Evolutionary conservation across 2,329 filamentous ascomycete species (phyloP).

Genomic region (Thelonectria blattea): DNA sequence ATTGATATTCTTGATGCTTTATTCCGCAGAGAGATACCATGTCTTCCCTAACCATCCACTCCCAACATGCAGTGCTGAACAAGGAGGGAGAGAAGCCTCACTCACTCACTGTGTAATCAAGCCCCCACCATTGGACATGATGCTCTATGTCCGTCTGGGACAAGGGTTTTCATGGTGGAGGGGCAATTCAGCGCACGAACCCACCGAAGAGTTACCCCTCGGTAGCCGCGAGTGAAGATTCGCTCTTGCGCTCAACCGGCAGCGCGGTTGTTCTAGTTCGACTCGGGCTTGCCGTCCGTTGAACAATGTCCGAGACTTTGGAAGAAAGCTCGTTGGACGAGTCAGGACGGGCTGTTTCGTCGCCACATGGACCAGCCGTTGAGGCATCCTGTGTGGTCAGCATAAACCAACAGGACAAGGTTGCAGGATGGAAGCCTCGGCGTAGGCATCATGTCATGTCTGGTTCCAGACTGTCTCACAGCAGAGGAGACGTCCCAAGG

Average conservation of each 20-base stretch:
- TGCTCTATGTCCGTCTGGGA: constrained; percentile 5
- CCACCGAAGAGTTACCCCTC: constrained; percentile 9
- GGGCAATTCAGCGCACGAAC: constrained; percentile 8
- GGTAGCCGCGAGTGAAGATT: constrained; percentile 6
- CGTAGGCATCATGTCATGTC: not conserved
- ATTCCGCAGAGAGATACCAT: too few relatives aligned
- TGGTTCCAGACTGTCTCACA: not conserved
- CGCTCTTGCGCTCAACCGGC: constrained; percentile 1
- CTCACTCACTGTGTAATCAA: not conserved
- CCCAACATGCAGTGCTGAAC: too few relatives aligned
- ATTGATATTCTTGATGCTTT: too few relatives aligned
- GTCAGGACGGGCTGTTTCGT: constrained; percentile 2
- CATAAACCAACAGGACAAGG: too few relatives aligned
- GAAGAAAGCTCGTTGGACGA: constrained; percentile 12
- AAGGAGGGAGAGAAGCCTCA: too few relatives aligned
- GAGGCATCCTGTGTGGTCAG: too few relatives aligned
- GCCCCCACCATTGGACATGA: constrained; percentile 3
- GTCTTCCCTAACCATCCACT: too few relatives aligned
- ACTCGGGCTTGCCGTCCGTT: constrained; percentile 16
- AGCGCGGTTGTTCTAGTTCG: constrained; percentile 1
- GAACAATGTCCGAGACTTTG: not conserved
- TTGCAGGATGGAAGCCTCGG: too few relatives aligned
- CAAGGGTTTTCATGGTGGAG: constrained; percentile 11
- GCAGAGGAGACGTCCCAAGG: not conserved
- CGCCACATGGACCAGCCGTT: constrained; percentile 10